Conservation (phyloP, 2,329 filamentous ascomycete genomes). For the Penicillium sp. region DNA sequence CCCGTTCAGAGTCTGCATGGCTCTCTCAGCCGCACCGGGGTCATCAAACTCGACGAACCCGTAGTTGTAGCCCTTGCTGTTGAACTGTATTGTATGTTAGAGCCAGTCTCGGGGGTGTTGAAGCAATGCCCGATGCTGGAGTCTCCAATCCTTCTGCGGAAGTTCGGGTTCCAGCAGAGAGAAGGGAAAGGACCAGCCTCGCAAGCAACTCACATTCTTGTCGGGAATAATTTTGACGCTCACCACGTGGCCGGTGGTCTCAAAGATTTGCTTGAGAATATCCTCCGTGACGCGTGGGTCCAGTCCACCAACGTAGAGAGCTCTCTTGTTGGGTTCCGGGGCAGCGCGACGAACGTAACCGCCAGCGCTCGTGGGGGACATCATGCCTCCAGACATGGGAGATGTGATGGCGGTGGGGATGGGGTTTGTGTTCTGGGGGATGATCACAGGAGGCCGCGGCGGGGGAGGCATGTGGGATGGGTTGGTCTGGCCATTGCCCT, state of each 20-base stretch:
- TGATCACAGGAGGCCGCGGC: constrained; percentile 76
- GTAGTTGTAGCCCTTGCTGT: constrained; percentile 98
- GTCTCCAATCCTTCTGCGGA: no score
- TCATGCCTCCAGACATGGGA: constrained; percentile 72
- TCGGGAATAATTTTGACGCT: constrained; percentile 99
- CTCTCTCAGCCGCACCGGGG: constrained; percentile 89
- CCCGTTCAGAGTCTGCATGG: constrained; percentile 95
- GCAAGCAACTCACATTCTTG: constrained; percentile 77
- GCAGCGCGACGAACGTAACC: constrained; percentile 84
- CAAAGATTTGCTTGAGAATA: constrained; percentile 94
- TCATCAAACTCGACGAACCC: constrained; percentile 99
- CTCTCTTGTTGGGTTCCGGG: constrained; percentile 97
- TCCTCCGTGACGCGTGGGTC: constrained; percentile 96
- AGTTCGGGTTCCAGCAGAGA: no score
- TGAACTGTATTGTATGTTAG: constrained; percentile 36
- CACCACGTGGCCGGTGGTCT: constrained; percentile 96
- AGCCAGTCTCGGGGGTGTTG: neutral
- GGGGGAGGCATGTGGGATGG: constrained; percentile 82
- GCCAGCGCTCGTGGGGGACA: constrained; percentile 80
- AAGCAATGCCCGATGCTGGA: no score
- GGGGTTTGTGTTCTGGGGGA: constrained; percentile 93
- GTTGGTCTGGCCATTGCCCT: constrained; percentile 65
- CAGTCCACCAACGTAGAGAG: constrained; percentile 90
- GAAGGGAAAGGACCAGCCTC: constrained; percentile 1
- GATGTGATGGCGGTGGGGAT: constrained; percentile 91